phyloP scores from a whole-genome alignment of 208 protist species.

The Trypanosoma vivax region DNA sequence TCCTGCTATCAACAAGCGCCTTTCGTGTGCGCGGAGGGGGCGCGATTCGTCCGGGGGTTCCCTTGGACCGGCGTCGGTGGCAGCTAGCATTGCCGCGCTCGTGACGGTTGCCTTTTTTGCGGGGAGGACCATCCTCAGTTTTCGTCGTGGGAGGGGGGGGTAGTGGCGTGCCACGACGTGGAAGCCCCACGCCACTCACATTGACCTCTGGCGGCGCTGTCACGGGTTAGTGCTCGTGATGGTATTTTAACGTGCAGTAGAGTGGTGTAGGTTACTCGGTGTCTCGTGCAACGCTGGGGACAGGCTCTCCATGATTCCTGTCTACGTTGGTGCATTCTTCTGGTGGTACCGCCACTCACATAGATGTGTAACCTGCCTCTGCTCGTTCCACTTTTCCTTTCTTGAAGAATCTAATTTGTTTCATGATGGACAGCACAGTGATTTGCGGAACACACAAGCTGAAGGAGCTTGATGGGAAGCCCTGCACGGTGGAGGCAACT shows the following conservation, averaged over 20 bases:
- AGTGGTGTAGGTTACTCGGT: too few relatives aligned
- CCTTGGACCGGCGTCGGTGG: background rate
- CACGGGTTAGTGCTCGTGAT: too few relatives aligned
- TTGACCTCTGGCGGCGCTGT: background rate
- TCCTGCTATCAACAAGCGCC: slow-evolving; percentile 20
- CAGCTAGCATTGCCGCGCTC: background rate
- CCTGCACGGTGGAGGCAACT: slow-evolving; percentile 15
- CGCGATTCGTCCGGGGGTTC: background rate
- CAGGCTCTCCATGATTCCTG: too few relatives aligned
- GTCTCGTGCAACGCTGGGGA: too few relatives aligned
- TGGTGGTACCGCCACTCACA: too few relatives aligned
- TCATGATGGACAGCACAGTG: slow-evolving; percentile 16
- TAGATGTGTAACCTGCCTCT: too few relatives aligned
- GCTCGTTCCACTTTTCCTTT: background rate
- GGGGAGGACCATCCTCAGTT: background rate
- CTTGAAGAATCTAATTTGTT: background rate
- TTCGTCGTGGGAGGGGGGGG: background rate
- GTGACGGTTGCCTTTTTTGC: background rate
- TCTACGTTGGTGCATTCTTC: too few relatives aligned
- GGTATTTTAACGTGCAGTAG: too few relatives aligned
- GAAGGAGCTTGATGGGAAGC: slow-evolving; percentile 39
- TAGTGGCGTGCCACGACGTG: background rate
- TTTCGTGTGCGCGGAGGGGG: background rate
- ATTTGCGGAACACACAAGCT: slow-evolving; percentile 53
- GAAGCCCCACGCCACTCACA: background rate